Base-by-base conservation (phyloP, 768 basidiomycete genomes). In the Agrocybe chaxingu region DNA sequence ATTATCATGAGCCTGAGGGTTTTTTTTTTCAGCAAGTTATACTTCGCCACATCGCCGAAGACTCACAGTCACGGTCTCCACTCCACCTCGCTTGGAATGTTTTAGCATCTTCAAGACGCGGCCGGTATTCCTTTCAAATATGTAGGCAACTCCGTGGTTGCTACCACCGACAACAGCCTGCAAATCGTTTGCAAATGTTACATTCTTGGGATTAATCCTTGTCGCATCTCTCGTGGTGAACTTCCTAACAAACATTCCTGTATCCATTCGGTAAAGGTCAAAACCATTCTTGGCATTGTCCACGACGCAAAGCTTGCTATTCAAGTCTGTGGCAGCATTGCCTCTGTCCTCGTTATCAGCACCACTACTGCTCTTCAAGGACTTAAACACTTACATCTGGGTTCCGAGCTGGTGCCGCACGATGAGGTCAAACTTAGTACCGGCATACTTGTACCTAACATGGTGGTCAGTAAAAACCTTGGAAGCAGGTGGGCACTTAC, bases 251-350 rank as follows among this genome's bases (percentile, higher is more conserved):
- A 53, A 60, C n/a, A 40, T 11, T 7, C 61, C 59, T 11, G 47
- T 54, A 42, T 57, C 55, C 3, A 62, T 18, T 29, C 47, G 43
- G 46, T 62, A 57, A 10, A 61, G n/a, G 35, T 60, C 50, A 13
- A 60, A 62, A 8, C 59, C 55, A 34, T 58, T 52, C 10, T 31
- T 39, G 11, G 51, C 50, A 44, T 60, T 62, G 40, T 62, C 59
- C 12, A 62, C 45, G 8, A 57, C 54, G 34, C 57, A 54, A 12
- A 53, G 13, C 11, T 48, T 43, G 9, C 42, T 46, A 12, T 55
- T 34, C 11, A 45, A 16, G 43, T 47, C 38, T 11, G 54, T 42
- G 10, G 51, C 53, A 13, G 56, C 56, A 36, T 48, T 48, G 6
- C 59, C 56, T 18, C 56, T 58, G 34, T 7, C 24, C 34, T 13